Percentiles rank a stretch among this genome's conserved stretches.
Conservation (phyloP, 2,329 filamentous ascomycete genomes). For the Paecilomyces variotii region DNA sequence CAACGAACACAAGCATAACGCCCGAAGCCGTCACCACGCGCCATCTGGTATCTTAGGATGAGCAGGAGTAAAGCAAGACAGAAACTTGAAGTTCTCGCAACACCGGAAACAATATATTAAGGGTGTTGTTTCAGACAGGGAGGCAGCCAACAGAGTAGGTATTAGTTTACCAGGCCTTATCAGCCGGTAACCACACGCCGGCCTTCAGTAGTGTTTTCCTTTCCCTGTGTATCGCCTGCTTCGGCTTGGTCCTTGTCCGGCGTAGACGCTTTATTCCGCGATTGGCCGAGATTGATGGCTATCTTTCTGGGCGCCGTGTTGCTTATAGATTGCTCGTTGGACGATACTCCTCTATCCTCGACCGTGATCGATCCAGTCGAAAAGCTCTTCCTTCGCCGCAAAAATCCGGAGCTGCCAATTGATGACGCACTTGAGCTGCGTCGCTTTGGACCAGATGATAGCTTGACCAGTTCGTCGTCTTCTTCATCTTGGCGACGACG, state of each 20-base stretch:
- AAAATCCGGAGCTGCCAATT: conserved; percentile 21
- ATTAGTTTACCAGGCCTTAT: background rate
- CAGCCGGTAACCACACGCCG: background rate
- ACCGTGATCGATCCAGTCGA: conserved; percentile 18
- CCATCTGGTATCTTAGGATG: conserved; percentile 19
- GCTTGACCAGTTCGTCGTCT: conserved; percentile 81
- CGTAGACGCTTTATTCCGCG: conserved; percentile 12
- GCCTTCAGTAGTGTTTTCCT: background rate
- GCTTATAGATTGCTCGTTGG: background rate
- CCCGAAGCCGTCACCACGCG: conserved; percentile 7
- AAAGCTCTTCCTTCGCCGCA: conserved; percentile 26
- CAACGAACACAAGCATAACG: background rate
- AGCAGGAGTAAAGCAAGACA: conserved; percentile 10
- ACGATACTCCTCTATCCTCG: conserved; percentile 16
- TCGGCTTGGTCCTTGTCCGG: conserved; percentile 8
- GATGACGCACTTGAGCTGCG: conserved; percentile 35
- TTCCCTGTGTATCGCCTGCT: background rate
- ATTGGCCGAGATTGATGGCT: conserved; percentile 30
- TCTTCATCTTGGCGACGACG: conserved; percentile 80
- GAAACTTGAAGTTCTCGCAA: background rate
- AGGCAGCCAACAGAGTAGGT: background rate
- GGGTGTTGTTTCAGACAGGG: background rate
- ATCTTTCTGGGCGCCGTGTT: conserved; percentile 28
- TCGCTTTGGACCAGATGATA: conserved; percentile 49
- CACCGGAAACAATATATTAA: background rate